Evolutionary conservation across 495 filamentous ascomycete genomes (phyloP).

Genomic region (Penicillium paxilli): DNA sequence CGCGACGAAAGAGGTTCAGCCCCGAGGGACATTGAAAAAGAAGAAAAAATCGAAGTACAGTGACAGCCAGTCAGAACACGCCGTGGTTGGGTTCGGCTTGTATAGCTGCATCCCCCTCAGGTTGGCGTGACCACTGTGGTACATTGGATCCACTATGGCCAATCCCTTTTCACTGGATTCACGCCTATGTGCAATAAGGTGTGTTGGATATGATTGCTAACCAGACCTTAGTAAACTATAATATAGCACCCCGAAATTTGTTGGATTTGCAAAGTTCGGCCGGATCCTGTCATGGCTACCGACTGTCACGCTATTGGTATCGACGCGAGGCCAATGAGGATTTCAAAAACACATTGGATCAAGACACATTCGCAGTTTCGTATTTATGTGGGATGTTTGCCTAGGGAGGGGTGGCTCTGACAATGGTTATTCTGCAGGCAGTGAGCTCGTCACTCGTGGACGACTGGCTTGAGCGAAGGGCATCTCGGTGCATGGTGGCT

Average conservation of each 20-base stretch:
- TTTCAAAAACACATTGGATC: too few species aligned
- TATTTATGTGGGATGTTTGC: too few species aligned
- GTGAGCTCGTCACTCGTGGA: not conserved
- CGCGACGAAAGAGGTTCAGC: not conserved
- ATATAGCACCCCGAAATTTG: not conserved
- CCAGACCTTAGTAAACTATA: not conserved
- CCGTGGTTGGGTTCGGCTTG: not conserved
- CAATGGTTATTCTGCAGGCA: not conserved
- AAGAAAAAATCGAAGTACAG: not conserved
- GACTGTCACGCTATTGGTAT: too few species aligned
- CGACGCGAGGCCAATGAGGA: not conserved
- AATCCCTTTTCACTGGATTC: not conserved
- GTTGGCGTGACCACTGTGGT: not conserved
- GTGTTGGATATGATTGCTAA: not conserved
- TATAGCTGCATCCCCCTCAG: not conserved
- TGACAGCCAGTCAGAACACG: not conserved
- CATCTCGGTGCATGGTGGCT: conserved; percentile 1
- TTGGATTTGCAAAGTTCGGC: not conserved
- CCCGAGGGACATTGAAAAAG: not conserved
- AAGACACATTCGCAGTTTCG: too few species aligned
- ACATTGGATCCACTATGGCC: not conserved
- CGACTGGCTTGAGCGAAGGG: not conserved
- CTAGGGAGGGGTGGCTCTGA: not conserved
- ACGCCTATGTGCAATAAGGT: conserved; percentile 1
- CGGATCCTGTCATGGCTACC: too few species aligned